phyloP scores from a whole-genome alignment of 371 early-diverging fungal species.

The Encephalitozoon intestinalis region DNA sequence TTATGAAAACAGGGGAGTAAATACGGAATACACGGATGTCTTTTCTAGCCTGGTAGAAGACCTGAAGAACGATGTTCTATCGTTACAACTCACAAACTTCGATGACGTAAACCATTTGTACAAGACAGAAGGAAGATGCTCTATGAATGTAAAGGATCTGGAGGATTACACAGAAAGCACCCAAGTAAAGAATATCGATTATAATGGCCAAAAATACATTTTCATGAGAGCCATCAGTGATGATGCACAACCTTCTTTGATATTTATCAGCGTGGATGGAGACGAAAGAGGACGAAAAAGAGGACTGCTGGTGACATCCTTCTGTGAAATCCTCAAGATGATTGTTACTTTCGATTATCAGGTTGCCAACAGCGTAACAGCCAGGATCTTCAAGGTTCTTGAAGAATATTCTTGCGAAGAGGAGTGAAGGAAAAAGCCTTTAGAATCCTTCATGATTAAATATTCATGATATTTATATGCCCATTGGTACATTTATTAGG shows the following conservation, averaged over 20 bases:
- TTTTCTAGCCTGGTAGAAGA: slow-evolving; percentile 7
- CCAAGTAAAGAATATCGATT: neutral
- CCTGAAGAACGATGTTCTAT: neutral
- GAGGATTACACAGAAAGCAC: neutral
- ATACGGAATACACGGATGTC: neutral
- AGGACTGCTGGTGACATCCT: slow-evolving; percentile 23
- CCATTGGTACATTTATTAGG: neutral
- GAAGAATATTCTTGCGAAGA: slow-evolving; percentile 15
- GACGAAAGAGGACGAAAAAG: slow-evolving; percentile 14
- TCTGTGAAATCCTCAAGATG: neutral
- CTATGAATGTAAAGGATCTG: neutral
- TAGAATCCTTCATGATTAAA: neutral
- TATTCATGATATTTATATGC: neutral
- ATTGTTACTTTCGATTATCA: slow-evolving; percentile 15
- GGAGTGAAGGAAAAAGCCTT: neutral
- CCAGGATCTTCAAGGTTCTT: slow-evolving; percentile 20
- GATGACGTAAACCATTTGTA: neutral
- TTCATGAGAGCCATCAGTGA: neutral
- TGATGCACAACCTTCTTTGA: neutral
- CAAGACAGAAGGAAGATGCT: neutral
- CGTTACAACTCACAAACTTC: slow-evolving; percentile 1
- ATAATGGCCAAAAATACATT: slow-evolving; percentile 19
- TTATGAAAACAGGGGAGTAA: neutral
- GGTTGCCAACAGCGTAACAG: neutral
- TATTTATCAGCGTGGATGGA: slow-evolving; percentile 7